Conservation (phyloP, 805 yeast genomes). For the Metschnikowia lunata region DNA sequence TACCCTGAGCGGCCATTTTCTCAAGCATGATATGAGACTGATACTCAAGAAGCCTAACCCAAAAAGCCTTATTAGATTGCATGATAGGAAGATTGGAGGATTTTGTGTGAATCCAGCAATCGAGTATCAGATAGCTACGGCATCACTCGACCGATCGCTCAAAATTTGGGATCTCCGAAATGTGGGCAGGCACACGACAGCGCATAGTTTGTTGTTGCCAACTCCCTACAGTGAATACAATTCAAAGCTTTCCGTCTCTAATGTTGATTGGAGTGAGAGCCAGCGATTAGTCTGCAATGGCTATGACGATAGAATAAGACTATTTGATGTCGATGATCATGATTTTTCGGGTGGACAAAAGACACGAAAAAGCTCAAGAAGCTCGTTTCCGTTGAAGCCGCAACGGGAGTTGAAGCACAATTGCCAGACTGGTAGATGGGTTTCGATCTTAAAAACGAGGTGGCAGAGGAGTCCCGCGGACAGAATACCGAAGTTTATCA, state of each 20-base stretch:
- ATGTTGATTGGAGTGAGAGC: slow-evolving; percentile 74
- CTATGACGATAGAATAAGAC: slow-evolving; percentile 43
- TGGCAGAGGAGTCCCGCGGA: slow-evolving; percentile 79
- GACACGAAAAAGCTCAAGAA: neutral
- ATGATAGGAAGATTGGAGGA: slow-evolving; percentile 91
- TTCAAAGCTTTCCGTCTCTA: slow-evolving; percentile 77
- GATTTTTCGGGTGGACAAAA: neutral
- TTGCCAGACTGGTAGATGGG: slow-evolving; percentile 98
- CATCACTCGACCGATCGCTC: slow-evolving; percentile 81
- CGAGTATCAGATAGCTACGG: slow-evolving; percentile 70
- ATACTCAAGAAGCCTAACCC: slow-evolving; percentile 24
- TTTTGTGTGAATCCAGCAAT: slow-evolving; percentile 72
- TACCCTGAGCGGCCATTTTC: slow-evolving; percentile 77
- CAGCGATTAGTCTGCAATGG: slow-evolving; percentile 84
- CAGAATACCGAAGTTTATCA: slow-evolving; percentile 75
- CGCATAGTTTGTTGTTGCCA: slow-evolving; percentile 32
- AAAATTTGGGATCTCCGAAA: slow-evolving; percentile 84
- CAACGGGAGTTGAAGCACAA: slow-evolving; percentile 59
- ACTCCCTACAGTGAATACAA: slow-evolving; percentile 55
- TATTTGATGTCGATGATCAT: slow-evolving; percentile 7
- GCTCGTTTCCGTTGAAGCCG: neutral
- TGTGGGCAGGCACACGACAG: slow-evolving; percentile 10
- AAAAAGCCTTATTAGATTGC: slow-evolving; percentile 50
- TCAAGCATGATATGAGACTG: slow-evolving; percentile 64
- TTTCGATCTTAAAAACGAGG: slow-evolving; percentile 78